These are phyloP conservation scores for Saussurea involucrata DNA, from an alignment of 129 eudicot genomes.

Conservation along the genomic window DNA sequence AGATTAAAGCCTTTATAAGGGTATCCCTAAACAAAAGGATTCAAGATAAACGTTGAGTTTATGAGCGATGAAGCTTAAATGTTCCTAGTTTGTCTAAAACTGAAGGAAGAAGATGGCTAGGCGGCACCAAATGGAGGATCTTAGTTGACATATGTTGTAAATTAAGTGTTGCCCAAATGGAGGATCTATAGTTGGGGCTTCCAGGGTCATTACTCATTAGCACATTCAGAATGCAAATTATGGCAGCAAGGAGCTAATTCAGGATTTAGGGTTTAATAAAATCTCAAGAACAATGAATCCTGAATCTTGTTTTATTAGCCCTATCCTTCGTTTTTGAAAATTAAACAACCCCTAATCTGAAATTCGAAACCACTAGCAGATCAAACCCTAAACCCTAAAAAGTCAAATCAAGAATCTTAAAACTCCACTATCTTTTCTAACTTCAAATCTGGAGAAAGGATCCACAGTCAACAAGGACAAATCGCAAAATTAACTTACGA, in stretches of 20 bases:
- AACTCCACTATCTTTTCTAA: background rate
- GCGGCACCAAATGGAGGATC: background rate
- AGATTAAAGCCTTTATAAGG: background rate
- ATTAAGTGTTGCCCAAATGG: no score
- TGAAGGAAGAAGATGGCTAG: background rate
- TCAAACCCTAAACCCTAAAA: constrained; percentile 35
- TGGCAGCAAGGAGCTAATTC: background rate
- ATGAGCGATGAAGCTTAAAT: no score
- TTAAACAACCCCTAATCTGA: background rate
- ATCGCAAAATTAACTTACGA: background rate
- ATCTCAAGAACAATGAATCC: background rate
- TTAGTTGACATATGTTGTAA: no score
- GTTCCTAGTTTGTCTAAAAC: background rate
- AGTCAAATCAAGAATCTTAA: constrained; percentile 7
- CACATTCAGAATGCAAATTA: background rate
- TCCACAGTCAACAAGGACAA: constrained; percentile 2
- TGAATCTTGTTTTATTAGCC: no score
- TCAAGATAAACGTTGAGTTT: background rate
- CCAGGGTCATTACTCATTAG: background rate
- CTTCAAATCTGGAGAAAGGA: constrained; percentile 10
- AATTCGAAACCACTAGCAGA: constrained; percentile 1
- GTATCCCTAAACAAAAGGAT: background rate
- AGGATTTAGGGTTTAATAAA: background rate
- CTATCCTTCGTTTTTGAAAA: background rate
- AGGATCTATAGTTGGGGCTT: background rate